phyloP scores from a whole-genome alignment of 106 monocot species.

The Allium sativum region DNA sequence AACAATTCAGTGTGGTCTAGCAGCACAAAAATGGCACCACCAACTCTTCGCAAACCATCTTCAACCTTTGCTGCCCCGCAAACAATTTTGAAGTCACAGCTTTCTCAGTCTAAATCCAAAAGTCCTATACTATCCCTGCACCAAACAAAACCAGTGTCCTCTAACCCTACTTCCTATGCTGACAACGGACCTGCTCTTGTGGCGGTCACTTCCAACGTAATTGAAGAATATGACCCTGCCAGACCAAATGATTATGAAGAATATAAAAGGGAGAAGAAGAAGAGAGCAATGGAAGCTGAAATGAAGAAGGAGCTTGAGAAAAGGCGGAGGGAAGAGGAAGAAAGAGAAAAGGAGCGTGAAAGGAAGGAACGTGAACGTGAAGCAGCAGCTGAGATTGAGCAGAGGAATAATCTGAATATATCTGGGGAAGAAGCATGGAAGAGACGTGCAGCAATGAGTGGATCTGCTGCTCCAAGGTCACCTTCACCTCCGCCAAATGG shows the following conservation, averaged over 20 bases:
- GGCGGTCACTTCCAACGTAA: constrained; percentile 58
- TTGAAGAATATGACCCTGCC: constrained; percentile 92
- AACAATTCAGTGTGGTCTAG: constrained; percentile 83
- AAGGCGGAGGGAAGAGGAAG: constrained; percentile 74
- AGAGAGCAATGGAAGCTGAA: constrained; percentile 61
- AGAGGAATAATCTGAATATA: constrained; percentile 56
- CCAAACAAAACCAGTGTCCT: constrained; percentile 11
- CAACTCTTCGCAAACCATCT: constrained; percentile 69
- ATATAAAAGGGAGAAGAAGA: constrained; percentile 61
- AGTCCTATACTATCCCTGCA: constrained; percentile 9
- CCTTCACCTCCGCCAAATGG: constrained; percentile 65
- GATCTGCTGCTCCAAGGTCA: constrained; percentile 25
- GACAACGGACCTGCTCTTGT: constrained; percentile 66
- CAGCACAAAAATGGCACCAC: constrained; percentile 91
- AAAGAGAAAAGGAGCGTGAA: constrained; percentile 81
- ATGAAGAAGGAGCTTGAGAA: constrained; percentile 77
- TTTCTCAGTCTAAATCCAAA: constrained; percentile 37
- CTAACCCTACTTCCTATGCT: constrained; percentile 1
- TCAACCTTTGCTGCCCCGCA: constrained; percentile 50
- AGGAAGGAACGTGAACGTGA: constrained; percentile 42
- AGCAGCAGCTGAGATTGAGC: constrained; percentile 34
- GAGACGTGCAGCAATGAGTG: constrained; percentile 77
- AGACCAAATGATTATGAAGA: constrained; percentile 98
- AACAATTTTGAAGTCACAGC: constrained; percentile 45
- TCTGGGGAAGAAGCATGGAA: constrained; percentile 98